Evolutionary conservation across 179 eudicot genomes (phyloP), one percentile per base, ranked within the genome.

Genomic region (Heliamphora pulchella): DNA sequence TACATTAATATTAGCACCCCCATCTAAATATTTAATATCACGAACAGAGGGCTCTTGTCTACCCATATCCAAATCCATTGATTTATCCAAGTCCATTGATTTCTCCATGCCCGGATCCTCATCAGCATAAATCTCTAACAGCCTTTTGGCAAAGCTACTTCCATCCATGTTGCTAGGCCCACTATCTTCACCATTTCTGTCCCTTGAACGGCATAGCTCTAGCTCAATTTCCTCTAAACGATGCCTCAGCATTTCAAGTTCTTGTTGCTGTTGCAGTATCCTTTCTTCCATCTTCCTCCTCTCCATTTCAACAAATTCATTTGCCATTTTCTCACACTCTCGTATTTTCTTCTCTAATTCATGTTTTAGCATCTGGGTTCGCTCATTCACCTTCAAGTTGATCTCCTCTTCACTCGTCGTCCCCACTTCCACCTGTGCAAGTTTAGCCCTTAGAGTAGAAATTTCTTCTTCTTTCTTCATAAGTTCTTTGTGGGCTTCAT

Each of bases 71-170:
- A 84, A 14, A 70, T 89, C 91, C 79, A 85, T 59, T 0, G 91
- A 89, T 22, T 74, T 90, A 65, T 86, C 93, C 83, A 96, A 83
- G 76, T 96, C 99, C 99, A 96, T 96, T 6, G 98, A 96, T 81
- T 94, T 94, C 69, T 85, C 89, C 98, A 95, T 96, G 55, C 91
- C 90, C 0, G 90, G 86, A 77, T 94, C 98, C 54, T 92, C 97
- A 55, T 89, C 91, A 53, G 86, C 83, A 79, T 86, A 91, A 0
- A 83, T 85, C 77, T 92, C 94, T 82, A 89, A 79, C 20, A 96
- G 87, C 74, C 88, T 86, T 79, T 75, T 92, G 1, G 87, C 91
- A 75, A 96, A 88, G 51, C 89, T 84, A 44, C 87, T 81, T 69
- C 89, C 88, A 20, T 91, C 90, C 63, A 84, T 76, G 4, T 84